phyloP scores from a whole-genome alignment of 371 early-diverging fungal genomes.

The Circinella umbellata region DNA sequence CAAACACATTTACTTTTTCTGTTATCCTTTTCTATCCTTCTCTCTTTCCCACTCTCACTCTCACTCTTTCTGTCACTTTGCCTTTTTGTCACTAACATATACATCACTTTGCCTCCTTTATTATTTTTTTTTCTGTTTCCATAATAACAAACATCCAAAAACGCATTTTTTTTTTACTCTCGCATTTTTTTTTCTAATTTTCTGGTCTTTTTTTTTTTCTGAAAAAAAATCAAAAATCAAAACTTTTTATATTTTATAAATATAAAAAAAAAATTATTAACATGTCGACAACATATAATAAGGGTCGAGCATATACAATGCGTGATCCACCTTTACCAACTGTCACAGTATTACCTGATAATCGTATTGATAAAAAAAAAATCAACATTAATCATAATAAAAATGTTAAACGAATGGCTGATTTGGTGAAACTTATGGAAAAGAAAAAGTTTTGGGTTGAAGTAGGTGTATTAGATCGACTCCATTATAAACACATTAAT shows the following conservation, averaged over 20 bases:
- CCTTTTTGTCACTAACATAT: too few relatives aligned
- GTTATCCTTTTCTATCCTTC: too few relatives aligned
- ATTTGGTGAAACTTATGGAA: slow-evolving; percentile 21
- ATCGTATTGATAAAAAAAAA: slow-evolving; percentile 34
- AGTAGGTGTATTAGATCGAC: slow-evolving; percentile 34
- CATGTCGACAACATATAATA: background rate
- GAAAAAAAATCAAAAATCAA: too few relatives aligned
- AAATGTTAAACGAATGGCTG: slow-evolving; percentile 22
- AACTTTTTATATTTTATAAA: background rate
- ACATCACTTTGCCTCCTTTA: too few relatives aligned
- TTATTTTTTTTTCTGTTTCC: too few relatives aligned
- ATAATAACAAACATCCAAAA: too few relatives aligned
- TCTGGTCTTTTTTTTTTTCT: too few relatives aligned
- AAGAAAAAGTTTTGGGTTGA: slow-evolving; percentile 45
- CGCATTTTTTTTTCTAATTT: too few relatives aligned
- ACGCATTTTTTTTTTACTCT: too few relatives aligned
- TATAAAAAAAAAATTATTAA: background rate
- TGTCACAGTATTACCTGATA: slow-evolving; percentile 21
- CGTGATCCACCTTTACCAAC: slow-evolving; percentile 29
- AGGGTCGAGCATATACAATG: slow-evolving; percentile 25
- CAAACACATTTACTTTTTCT: too few relatives aligned
- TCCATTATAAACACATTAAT: slow-evolving; percentile 42
- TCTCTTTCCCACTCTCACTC: too few relatives aligned
- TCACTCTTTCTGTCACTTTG: too few relatives aligned
- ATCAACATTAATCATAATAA: slow-evolving; percentile 29